These are phyloP conservation scores for Tricharina praecox DNA, from an alignment of 495 filamentous ascomycete genomes.

Conservation along the genomic window DNA sequence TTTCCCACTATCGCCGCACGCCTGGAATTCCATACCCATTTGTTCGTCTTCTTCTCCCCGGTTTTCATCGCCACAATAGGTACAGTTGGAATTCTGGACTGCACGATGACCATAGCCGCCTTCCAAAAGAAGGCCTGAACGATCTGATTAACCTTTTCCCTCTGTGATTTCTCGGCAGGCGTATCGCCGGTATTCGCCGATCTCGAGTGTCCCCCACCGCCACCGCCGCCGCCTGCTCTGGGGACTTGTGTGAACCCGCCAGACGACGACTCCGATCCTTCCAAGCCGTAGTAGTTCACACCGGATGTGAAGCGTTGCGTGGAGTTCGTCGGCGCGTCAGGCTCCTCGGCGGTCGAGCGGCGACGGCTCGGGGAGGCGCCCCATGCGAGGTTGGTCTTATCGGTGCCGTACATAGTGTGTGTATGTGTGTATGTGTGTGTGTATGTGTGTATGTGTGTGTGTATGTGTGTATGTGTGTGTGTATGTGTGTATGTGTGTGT, in stretches of 20 bases:
- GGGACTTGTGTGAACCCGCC: constrained; percentile 6
- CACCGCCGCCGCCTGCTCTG: no score
- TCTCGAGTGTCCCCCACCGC: background rate
- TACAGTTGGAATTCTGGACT: constrained; percentile 54
- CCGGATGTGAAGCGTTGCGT: background rate
- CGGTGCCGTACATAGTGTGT: constrained; percentile 3
- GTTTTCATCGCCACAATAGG: constrained; percentile 41
- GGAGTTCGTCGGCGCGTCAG: background rate
- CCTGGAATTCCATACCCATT: constrained; percentile 58
- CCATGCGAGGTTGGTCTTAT: background rate
- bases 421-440: no score
- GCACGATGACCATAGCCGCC: constrained; percentile 67
- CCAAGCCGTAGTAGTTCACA: constrained; percentile 5
- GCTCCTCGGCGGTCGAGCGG: background rate
- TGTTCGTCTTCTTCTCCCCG: constrained; percentile 52
- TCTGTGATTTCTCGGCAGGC: background rate
- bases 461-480: no score
- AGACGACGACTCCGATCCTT: constrained; percentile 5
- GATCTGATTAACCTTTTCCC: constrained; percentile 23
- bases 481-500: no score
- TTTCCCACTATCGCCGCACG: background rate
- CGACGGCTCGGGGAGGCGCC: background rate
- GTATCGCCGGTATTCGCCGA: background rate
- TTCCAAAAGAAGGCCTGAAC: constrained; percentile 79
- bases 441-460: no score